phyloP scores from a whole-genome alignment of 345 rosid species.

The Salix brachista region DNA sequence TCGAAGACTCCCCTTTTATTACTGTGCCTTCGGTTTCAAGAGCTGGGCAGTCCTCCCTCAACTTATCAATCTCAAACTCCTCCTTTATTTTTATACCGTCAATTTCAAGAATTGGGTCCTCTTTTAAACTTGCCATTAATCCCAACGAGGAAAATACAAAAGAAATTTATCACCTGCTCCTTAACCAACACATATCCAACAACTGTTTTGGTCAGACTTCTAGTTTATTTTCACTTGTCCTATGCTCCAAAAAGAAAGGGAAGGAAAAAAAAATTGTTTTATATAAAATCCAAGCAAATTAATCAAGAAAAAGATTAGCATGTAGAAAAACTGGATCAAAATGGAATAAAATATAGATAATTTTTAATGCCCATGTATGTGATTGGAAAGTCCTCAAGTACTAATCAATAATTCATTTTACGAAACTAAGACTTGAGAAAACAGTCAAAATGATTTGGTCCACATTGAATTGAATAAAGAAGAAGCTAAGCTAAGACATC shows the following conservation, averaged over 20 bases:
- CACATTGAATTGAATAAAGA: not conserved
- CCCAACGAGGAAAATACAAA: not conserved
- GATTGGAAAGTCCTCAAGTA: not conserved
- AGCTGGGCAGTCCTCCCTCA: slow-evolving; percentile 15
- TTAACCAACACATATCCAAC: slow-evolving; percentile 27
- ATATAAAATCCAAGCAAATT: not conserved
- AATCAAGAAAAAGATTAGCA: not conserved
- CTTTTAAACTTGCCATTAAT: slow-evolving; percentile 39
- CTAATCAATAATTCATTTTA: not conserved
- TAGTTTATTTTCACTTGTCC: slow-evolving; percentile 16
- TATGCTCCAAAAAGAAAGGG: not conserved
- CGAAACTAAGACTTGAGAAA: not conserved
- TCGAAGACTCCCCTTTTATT: not conserved
- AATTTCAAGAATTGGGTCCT: slow-evolving; percentile 44
- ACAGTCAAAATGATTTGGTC: not conserved
- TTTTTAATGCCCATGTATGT: not conserved
- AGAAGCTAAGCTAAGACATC: not conserved
- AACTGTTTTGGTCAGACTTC: slow-evolving; percentile 17
- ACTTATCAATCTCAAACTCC: slow-evolving; percentile 26
- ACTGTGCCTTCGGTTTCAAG: not conserved
- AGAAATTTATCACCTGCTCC: slow-evolving; percentile 10
- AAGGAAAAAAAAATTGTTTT: not conserved
- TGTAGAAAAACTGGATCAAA: not conserved
- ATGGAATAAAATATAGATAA: not conserved
- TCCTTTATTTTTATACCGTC: slow-evolving; percentile 23